Evolutionary conservation across 371 early-diverging fungal genomes (phyloP), one percentile per base, ranked within the genome.

Genomic region (Mortierella sp.): DNA sequence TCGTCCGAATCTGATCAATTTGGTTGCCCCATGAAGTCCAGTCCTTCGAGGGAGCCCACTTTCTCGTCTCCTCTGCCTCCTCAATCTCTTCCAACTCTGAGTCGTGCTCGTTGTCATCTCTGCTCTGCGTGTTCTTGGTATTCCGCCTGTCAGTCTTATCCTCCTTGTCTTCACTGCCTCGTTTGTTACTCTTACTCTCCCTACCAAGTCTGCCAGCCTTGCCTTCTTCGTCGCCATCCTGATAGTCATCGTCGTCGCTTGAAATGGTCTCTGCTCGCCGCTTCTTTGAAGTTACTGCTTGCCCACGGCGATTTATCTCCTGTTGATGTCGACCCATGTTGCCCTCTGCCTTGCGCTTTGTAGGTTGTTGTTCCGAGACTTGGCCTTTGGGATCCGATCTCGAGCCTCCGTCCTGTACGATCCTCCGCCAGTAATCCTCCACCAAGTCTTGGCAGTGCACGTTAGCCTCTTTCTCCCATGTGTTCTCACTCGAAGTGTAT

Each of bases 11-110:
- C 21, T 38, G 21, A 21, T 68, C 68, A 10, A 68, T 68, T 21
- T 68, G 68, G 68, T 9, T 24, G 19, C 44, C 68, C 68, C 68
- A 68, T 9, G 68, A 38, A 24, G 68, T 42, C 68, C 68, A 68
- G 34, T 21, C 21, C 38, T 38, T 38, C 6, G 68, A 38, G 11
- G 68, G 68, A 10, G 21, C 38, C 68, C 68, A 68, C 21, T 3
- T 68, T 10, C 44, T 24, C 10, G 11, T 21, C 44, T 68, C 68
- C 10, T 68, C 68, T 1, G 9, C 14, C 10, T 42, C 42, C 11
- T 68, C 68, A 24, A 68, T 68, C 44, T 38, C 68, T 10, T 68
- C 68, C 21, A 24, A 9, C 24, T 68, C 38, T 42, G 21, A 21
- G 19, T 21, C 38, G 11, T 68, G 68, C 44, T 42, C 68, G 2